phyloP scores from a whole-genome alignment of 176 grass and related monocot species.

The Elymus sibiricus region DNA sequence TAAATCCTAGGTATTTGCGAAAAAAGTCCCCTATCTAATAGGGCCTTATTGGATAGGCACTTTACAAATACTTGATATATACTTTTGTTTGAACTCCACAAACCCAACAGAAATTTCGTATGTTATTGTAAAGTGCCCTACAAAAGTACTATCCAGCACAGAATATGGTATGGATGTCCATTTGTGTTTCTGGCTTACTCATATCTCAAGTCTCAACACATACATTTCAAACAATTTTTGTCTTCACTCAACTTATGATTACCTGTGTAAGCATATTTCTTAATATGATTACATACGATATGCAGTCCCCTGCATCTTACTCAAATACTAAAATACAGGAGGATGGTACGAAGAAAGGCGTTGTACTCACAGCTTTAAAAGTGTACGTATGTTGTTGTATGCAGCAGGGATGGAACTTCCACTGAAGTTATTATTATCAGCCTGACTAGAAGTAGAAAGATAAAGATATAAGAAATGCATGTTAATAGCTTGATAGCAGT shows the following conservation, averaged over 20 bases:
- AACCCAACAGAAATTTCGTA: not conserved
- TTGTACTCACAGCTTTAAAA: slow-evolving; percentile 90
- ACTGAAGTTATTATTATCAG: slow-evolving; percentile 97
- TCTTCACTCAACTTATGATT: not conserved
- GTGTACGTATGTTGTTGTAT: slow-evolving; percentile 57
- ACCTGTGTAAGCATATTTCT: not conserved
- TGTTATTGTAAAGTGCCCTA: too few relatives aligned
- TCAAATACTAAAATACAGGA: not conserved
- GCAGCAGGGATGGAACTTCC: slow-evolving; percentile 77
- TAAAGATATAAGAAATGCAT: slow-evolving; percentile 29
- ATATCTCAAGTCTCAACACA: too few relatives aligned
- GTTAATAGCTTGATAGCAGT: not conserved
- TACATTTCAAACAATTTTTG: not conserved
- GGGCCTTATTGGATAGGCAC: not conserved
- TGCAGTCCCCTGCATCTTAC: not conserved
- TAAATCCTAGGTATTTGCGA: too few relatives aligned
- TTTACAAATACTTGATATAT: not conserved
- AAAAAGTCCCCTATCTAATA: too few relatives aligned
- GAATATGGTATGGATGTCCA: too few relatives aligned
- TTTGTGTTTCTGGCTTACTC: too few relatives aligned
- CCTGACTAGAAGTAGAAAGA: slow-evolving; percentile 68
- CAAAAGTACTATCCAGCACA: too few relatives aligned
- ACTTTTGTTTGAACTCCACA: not conserved
- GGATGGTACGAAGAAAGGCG: not conserved
- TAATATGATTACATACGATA: not conserved